Conservation (phyloP, 345 rosid species). For the Brassica carinata region DNA sequence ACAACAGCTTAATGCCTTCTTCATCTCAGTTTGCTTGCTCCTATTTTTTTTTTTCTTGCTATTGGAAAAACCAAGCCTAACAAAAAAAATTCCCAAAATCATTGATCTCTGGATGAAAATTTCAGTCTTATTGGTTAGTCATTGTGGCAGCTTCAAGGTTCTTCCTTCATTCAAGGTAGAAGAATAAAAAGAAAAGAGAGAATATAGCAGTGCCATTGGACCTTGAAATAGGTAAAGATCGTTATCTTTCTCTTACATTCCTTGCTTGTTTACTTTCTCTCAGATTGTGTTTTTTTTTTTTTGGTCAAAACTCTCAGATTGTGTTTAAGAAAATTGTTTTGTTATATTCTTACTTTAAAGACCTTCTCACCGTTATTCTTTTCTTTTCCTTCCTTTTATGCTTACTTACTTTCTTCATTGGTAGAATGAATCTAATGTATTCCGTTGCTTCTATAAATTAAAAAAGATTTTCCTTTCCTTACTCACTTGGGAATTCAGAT, state of each 20-base stretch:
- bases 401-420: constrained; percentile 1
- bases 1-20: too few relatives aligned
- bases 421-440: background rate
- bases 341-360: background rate
- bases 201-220: background rate
- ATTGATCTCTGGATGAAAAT: too few relatives aligned
- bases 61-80: too few relatives aligned
- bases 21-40: too few relatives aligned
- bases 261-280: constrained; percentile 7
- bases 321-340: background rate
- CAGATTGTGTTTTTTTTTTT: background rate
- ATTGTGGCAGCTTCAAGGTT: background rate
- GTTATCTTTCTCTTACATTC: constrained; percentile 30
- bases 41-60: too few relatives aligned
- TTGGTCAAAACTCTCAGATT: background rate
- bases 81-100: too few relatives aligned
- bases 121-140: too few relatives aligned
- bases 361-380: constrained; percentile 18
- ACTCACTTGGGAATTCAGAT: background rate
- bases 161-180: background rate
- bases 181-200: background rate
- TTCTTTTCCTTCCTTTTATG: constrained; percentile 1
- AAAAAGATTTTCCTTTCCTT: background rate
- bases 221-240: constrained; percentile 20
- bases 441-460: constrained; percentile 18